Evolutionary conservation across 1,284 basidiomycete genomes (phyloP), one percentile per base, ranked within the genome.

Genomic region (Pseudozyma flocculosa): DNA sequence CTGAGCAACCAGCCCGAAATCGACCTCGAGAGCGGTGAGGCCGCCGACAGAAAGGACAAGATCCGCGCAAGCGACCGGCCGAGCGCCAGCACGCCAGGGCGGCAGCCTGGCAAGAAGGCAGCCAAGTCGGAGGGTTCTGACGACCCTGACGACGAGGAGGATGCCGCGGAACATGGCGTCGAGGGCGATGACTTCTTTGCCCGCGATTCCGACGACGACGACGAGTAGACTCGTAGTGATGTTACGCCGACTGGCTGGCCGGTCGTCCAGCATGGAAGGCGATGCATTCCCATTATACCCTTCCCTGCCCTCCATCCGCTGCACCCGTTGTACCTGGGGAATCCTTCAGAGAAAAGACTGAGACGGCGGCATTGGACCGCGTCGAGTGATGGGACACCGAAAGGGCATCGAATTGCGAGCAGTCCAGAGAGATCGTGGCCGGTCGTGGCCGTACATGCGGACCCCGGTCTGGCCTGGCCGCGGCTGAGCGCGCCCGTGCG

Each of bases 121-220:
- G 24, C 17, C 45, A 47, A 32, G 51, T 19, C n/a, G 48, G 45
- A 24, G 51, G 55, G 37, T 21, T 13, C 47, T 45, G 14, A 56
- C 58, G 43, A 30, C 48, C 37, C n/a, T n/a, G 47, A 58, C 40
- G 48, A 52, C 30, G 55, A 61, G 41, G 40, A 58, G 3, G 45
- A 59, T 22, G 40, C 54, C 17, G 39, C 40, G 40, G 44, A 54
- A 3, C 8, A 34, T 11, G 36, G 48, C 21, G 54, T 64, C 48
- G 50, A 58, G 45, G 61, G 45, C 18, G 66, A 68, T 29, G 66
- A 68, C 40, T 68, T 68, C 38, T 68, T 68, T 43, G 66, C 58
- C 9, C 52, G 56, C 11, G 52, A 60, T n/a, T 66, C 63, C 2
- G 59, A 62, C 38, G n/a, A 19, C 18, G 38, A 40, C 18, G 38